Conservation (phyloP, 176 grass and related monocot species). For the Eragrostis curvula region DNA sequence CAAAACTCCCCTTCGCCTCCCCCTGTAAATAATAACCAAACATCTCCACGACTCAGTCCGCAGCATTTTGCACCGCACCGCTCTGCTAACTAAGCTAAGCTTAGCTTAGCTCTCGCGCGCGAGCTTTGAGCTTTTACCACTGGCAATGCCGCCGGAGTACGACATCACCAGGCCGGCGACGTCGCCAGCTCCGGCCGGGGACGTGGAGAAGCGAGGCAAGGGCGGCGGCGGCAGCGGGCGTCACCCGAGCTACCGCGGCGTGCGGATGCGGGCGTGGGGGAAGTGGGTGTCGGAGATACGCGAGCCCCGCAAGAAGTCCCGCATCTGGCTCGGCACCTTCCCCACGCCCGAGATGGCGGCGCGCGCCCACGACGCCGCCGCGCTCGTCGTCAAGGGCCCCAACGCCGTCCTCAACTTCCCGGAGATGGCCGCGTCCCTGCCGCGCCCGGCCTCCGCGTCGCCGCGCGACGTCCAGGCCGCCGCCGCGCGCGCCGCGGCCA, state of each 20-base stretch:
- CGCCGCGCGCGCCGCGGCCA: slow-evolving; percentile 66
- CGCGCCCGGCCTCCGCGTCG: slow-evolving; percentile 54
- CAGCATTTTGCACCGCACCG: not conserved
- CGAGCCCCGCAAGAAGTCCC: slow-evolving; percentile 90
- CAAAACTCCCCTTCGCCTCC: slow-evolving; percentile 16
- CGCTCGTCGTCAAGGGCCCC: slow-evolving; percentile 70
- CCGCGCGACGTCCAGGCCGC: slow-evolving; percentile 73
- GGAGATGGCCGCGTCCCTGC: slow-evolving; percentile 54
- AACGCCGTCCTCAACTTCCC: slow-evolving; percentile 78
- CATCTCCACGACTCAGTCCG: not conserved
- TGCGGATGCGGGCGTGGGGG: slow-evolving; percentile 83
- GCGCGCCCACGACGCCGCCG: slow-evolving; percentile 79
- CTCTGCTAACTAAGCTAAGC: not conserved
- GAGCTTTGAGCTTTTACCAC: not conserved
- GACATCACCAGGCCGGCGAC: slow-evolving; percentile 3
- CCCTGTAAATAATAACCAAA: not conserved
- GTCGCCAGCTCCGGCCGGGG: not conserved
- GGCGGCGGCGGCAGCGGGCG: not conserved
- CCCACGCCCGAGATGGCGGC: slow-evolving; percentile 86
- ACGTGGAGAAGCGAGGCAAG: not conserved
- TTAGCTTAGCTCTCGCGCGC: too few relatives aligned
- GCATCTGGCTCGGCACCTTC: slow-evolving; percentile 95
- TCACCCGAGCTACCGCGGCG: slow-evolving; percentile 67
- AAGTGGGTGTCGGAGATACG: slow-evolving; percentile 98
- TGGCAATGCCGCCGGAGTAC: slow-evolving; percentile 40